Conservation (phyloP, 2,329 filamentous ascomycete genomes). For the Tolypocladium album region DNA sequence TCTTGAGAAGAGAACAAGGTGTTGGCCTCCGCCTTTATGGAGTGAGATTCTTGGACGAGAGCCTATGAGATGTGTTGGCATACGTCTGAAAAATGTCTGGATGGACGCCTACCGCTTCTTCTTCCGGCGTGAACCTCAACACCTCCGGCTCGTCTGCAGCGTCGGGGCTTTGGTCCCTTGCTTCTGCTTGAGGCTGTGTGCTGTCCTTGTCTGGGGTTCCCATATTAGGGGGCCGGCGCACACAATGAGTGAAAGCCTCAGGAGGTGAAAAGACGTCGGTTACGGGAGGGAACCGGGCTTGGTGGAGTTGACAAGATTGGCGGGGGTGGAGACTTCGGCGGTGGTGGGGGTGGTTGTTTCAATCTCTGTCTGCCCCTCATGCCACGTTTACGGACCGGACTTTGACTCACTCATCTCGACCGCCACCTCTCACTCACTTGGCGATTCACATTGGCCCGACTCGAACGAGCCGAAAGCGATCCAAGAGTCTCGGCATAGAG, state of each 20-base stretch:
- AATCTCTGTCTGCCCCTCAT: neutral
- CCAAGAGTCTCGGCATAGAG: neutral
- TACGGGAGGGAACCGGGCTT: neutral
- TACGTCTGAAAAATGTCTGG: neutral
- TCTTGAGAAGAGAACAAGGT: constrained; percentile 61
- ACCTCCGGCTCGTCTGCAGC: constrained; percentile 12
- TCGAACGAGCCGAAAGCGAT: neutral
- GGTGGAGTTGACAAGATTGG: neutral
- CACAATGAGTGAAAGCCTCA: neutral
- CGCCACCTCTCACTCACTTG: neutral
- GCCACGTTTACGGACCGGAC: neutral
- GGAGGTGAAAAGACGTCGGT: neutral
- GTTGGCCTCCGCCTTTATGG: constrained; percentile 69
- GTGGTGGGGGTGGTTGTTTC: neutral
- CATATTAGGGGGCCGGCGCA: neutral
- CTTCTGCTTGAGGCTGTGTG: neutral
- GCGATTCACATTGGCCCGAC: neutral
- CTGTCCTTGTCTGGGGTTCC: neutral
- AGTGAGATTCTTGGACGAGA: constrained; percentile 60
- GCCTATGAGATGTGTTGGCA: constrained; percentile 28
- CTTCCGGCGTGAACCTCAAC: constrained; percentile 38
- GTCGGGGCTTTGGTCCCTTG: neutral
- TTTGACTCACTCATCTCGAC: neutral
- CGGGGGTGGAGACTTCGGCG: neutral
- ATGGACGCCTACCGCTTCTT: constrained; percentile 37